Evolutionary conservation across 306 rosid species (phyloP).

Genomic region (Trifolium pratense): DNA sequence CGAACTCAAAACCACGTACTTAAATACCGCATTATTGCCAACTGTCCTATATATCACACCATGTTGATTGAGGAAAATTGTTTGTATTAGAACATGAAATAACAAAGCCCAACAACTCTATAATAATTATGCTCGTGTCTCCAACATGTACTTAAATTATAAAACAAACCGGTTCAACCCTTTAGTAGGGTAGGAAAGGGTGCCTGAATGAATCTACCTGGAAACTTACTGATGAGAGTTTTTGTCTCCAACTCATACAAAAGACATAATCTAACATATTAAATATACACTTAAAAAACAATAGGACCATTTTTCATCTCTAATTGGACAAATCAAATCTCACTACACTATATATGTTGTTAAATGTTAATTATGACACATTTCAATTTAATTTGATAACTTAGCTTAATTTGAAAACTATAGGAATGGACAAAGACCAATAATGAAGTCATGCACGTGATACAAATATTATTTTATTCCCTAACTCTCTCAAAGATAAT

Average conservation of each 20-base stretch:
- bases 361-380: conserved; percentile 2
- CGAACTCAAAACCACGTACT: too few relatives aligned
- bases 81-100: conserved; percentile 38
- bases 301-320: conserved; percentile 45
- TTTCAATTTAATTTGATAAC: conserved; percentile 23
- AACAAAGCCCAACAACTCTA: conserved; percentile 42
- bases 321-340: conserved; percentile 73
- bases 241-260: conserved; percentile 62
- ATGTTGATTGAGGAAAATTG: conserved; percentile 11
- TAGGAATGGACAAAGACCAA: conserved; percentile 61
- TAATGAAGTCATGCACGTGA: conserved; percentile 73
- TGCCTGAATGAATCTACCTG: conserved; percentile 79
- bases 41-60: too few relatives aligned
- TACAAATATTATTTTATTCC: conserved; percentile 39
- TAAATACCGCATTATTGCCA: too few relatives aligned
- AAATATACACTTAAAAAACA: conserved; percentile 18
- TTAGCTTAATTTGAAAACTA: conserved; percentile 40
- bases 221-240: conserved; percentile 72
- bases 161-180: conserved; percentile 42
- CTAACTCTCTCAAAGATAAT: conserved; percentile 5
- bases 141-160: conserved; percentile 45
- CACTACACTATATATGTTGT: conserved; percentile 32
- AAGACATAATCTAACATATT: conserved; percentile 57
- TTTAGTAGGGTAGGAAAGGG: conserved; percentile 58
- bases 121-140: conserved; percentile 39